Conservation (phyloP, 257 asterid species). For the Perilla frutescens region DNA sequence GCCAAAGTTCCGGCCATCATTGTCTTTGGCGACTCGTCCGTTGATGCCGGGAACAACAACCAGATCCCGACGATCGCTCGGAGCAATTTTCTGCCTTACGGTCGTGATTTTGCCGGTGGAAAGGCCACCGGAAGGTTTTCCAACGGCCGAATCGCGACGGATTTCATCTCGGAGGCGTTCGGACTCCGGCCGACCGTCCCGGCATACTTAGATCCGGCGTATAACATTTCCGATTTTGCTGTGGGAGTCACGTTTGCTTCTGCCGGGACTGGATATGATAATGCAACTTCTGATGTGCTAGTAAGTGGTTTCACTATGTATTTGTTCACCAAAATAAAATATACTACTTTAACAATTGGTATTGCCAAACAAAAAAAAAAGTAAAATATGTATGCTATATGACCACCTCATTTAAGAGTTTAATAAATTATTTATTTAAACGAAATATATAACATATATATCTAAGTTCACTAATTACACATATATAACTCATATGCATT, state of each 20-base stretch:
- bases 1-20: conserved; percentile 70
- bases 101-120: conserved; percentile 74
- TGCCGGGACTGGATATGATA: conserved; percentile 89
- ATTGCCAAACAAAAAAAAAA: too few species aligned
- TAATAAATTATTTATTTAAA: too few species aligned
- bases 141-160: conserved; percentile 78
- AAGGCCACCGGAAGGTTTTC: conserved; percentile 78
- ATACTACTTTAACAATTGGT: too few species aligned
- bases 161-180: conserved; percentile 76
- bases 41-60: conserved; percentile 91
- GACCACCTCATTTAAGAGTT: too few species aligned
- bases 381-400: too few species aligned
- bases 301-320: conserved; percentile 45
- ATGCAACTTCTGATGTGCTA: conserved; percentile 75
- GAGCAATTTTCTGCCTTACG: conserved; percentile 84
- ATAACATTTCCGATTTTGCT: conserved; percentile 69
- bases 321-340: not conserved
- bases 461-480: too few species aligned
- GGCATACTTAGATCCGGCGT: conserved; percentile 83
- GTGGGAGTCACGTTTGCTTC: conserved; percentile 91
- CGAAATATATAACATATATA: too few species aligned
- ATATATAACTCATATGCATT: too few species aligned
- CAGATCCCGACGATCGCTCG: conserved; percentile 62
- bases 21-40: conserved; percentile 91
- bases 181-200: conserved; percentile 71